These are phyloP conservation scores for Daldinia bambusicola DNA, from an alignment of 495 filamentous ascomycete genomes.

Conservation along the genomic window DNA sequence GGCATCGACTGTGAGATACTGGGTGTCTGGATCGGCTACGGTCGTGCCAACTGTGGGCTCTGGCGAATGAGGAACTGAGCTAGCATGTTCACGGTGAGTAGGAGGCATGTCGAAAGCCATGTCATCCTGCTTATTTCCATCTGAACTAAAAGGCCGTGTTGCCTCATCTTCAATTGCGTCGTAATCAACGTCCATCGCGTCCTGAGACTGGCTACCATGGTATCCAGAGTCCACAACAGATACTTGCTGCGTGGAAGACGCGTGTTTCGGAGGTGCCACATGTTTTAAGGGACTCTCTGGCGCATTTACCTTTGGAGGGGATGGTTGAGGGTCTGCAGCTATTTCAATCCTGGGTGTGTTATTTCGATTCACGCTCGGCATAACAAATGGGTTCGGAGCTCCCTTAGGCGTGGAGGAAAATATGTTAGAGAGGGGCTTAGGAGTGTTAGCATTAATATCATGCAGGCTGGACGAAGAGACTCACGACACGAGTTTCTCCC, in stretches of 20 bases:
- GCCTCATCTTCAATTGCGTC: constrained; percentile 22
- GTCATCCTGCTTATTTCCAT: constrained; percentile 30
- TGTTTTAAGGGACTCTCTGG: constrained; percentile 38
- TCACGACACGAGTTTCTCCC: constrained; percentile 74
- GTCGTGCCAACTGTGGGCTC: constrained; percentile 32
- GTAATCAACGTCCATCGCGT: constrained; percentile 51
- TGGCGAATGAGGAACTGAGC: constrained; percentile 30
- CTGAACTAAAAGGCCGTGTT: constrained; percentile 41
- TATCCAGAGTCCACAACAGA: constrained; percentile 78
- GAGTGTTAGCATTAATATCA: constrained; percentile 34
- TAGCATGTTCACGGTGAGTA: constrained; percentile 16
- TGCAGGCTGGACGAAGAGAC: constrained; percentile 39
- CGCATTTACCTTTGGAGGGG: constrained; percentile 20
- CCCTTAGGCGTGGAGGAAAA: constrained; percentile 67
- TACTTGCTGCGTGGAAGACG: constrained; percentile 29
- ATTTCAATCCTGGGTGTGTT: constrained; percentile 55
- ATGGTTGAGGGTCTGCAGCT: constrained; percentile 48
- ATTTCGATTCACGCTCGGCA: constrained; percentile 46
- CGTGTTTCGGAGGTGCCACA: constrained; percentile 29
- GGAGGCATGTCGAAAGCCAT: constrained; percentile 21
- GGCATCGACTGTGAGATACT: constrained; percentile 43
- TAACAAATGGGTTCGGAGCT: constrained; percentile 57
- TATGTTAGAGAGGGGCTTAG: constrained; percentile 83
- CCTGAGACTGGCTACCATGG: constrained; percentile 71
- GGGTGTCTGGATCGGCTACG: constrained; percentile 30